Evolutionary conservation across 495 filamentous ascomycete genomes (phyloP).

Genomic region (Aspergillus saccharolyticus): DNA sequence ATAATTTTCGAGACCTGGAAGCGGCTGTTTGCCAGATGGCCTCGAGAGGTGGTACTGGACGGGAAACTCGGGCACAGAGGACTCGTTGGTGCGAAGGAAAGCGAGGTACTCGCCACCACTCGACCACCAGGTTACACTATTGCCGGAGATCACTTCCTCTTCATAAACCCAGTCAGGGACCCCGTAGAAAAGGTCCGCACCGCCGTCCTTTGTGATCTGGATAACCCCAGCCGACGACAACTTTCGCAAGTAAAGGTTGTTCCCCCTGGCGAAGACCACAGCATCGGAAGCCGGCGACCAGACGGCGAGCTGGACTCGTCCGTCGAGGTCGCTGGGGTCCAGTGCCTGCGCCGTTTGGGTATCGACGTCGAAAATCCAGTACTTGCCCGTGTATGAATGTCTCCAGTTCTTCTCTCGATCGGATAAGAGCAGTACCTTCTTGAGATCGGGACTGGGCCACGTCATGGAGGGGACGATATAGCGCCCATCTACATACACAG

Average conservation of each 20-base stretch:
- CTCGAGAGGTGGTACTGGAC: slow-evolving; percentile 88
- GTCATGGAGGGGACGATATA: slow-evolving; percentile 49
- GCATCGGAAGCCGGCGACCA: slow-evolving; percentile 89
- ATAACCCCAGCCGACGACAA: slow-evolving; percentile 55
- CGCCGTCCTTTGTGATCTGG: slow-evolving; percentile 81
- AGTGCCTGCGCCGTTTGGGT: slow-evolving; percentile 74
- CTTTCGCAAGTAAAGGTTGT: slow-evolving; percentile 81
- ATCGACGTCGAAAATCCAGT: slow-evolving; percentile 92
- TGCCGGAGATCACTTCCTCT: slow-evolving; percentile 81
- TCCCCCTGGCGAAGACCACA: slow-evolving; percentile 76
- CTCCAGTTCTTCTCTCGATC: slow-evolving; percentile 72
- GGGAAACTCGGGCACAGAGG: slow-evolving; percentile 85
- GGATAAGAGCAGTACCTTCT: slow-evolving; percentile 76
- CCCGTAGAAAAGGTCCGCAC: slow-evolving; percentile 84
- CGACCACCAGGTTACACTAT: slow-evolving; percentile 92
- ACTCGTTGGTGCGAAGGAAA: slow-evolving; percentile 90
- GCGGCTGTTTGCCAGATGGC: slow-evolving; percentile 70
- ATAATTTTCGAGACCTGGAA: slow-evolving; percentile 76
- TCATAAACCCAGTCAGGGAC: slow-evolving; percentile 99
- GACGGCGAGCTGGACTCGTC: slow-evolving; percentile 72
- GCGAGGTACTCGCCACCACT: slow-evolving; percentile 81
- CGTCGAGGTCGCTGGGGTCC: slow-evolving; percentile 61
- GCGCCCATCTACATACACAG: slow-evolving; percentile 53
- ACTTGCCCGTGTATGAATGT: slow-evolving; percentile 76
- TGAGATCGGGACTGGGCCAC: slow-evolving; percentile 77